Conservation (phyloP, 805 yeast species). For the Tetrapisispora arboricola region DNA sequence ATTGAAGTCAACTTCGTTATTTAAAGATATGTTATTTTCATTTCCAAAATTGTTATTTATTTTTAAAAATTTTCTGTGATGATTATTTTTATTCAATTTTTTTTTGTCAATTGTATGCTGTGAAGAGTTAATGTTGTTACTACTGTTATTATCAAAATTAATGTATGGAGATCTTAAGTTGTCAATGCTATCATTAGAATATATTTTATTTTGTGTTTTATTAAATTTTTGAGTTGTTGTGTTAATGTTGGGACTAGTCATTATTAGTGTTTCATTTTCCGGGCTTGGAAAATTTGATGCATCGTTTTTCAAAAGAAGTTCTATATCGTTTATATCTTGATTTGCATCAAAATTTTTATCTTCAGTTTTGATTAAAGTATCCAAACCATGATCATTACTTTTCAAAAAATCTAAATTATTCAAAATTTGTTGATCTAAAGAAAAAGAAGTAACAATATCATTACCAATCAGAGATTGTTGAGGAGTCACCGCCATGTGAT, state of each 20-base stretch:
- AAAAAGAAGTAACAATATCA: not conserved
- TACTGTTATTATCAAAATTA: not conserved
- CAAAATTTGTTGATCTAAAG: not conserved
- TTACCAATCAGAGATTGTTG: not conserved
- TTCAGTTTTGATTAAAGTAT: not conserved
- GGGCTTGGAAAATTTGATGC: constrained; percentile 3
- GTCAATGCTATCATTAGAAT: not conserved
- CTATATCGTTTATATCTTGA: not conserved
- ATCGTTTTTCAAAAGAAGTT: not conserved
- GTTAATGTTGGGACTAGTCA: constrained; percentile 2
- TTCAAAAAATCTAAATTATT: not conserved
- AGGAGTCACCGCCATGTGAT: not conserved
- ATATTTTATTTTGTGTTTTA: not conserved
- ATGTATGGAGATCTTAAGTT: not conserved
- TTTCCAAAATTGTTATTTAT: no score
- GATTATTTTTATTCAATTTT: no score
- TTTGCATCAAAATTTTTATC: not conserved
- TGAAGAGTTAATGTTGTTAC: not conserved
- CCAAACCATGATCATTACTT: not conserved
- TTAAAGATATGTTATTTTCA: no score
- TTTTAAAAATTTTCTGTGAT: no score
- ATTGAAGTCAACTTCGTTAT: not conserved
- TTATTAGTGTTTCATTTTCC: constrained; percentile 2
- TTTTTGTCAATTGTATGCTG: no score
- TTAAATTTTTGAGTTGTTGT: not conserved